A percentile compares a stretch with the other conserved stretches of the same genome.
Evolutionary conservation across 805 yeast genomes (phyloP).

Genomic region (Hanseniaspora lachancei): DNA sequence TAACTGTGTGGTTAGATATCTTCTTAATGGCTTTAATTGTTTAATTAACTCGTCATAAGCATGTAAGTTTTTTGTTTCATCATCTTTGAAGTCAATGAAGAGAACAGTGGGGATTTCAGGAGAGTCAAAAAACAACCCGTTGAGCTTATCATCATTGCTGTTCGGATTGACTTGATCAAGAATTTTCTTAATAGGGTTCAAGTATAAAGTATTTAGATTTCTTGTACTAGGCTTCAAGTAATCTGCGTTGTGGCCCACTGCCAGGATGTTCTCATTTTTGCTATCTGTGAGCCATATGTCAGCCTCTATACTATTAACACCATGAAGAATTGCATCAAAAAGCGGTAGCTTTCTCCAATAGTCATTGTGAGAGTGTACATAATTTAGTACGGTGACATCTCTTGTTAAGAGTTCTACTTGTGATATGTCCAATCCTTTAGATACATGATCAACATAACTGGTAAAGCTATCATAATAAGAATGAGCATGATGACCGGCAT

Average conservation of each 20-base stretch:
- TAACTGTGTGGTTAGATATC: slow-evolving; percentile 32
- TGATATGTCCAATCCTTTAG: slow-evolving; percentile 6
- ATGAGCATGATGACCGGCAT: neutral
- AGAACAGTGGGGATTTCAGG: slow-evolving; percentile 42
- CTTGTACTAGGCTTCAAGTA: slow-evolving; percentile 31
- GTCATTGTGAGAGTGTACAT: slow-evolving; percentile 56
- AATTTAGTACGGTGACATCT: slow-evolving; percentile 18
- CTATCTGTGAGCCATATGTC: slow-evolving; percentile 41
- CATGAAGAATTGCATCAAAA: slow-evolving; percentile 40
- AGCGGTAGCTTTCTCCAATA: slow-evolving; percentile 51
- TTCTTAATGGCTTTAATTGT: slow-evolving; percentile 31
- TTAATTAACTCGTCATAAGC: slow-evolving; percentile 36
- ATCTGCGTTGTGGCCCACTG: slow-evolving; percentile 49
- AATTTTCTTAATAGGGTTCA: slow-evolving; percentile 39
- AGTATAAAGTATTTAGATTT: slow-evolving; percentile 39
- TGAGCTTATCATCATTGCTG: slow-evolving; percentile 14
- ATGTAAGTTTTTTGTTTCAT: slow-evolving; percentile 27
- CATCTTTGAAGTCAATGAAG: slow-evolving; percentile 46
- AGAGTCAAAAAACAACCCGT: slow-evolving; percentile 35
- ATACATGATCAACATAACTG: neutral
- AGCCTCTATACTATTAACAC: slow-evolving; percentile 50
- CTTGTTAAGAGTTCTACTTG: slow-evolving; percentile 20
- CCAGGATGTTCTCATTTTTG: slow-evolving; percentile 31
- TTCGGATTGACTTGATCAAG: slow-evolving; percentile 35
- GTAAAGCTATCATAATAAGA: slow-evolving; percentile 8